Conservation (phyloP, 306 rosid species). For the Alnus rubra region DNA sequence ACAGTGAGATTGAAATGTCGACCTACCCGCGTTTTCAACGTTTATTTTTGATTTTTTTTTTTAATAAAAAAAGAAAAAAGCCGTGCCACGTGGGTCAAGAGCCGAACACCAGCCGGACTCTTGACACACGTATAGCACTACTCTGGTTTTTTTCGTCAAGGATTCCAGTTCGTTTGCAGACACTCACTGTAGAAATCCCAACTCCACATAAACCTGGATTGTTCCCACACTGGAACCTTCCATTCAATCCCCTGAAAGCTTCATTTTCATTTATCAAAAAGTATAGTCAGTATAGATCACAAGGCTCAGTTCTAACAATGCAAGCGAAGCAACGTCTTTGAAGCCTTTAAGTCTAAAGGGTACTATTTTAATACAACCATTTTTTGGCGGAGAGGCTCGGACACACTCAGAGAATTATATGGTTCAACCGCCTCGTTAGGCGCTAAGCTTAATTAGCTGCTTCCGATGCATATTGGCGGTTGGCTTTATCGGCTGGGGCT, state of each 20-base stretch:
- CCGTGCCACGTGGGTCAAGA: no score
- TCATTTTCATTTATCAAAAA: slow-evolving; percentile 34
- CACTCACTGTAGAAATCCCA: slow-evolving; percentile 58
- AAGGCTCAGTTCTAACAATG: slow-evolving; percentile 22
- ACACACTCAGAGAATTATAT: slow-evolving; percentile 61
- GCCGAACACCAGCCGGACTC: no score
- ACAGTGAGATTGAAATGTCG: no score
- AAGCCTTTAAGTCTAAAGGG: slow-evolving; percentile 56
- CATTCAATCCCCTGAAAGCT: slow-evolving; percentile 64
- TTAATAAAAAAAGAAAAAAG: no score
- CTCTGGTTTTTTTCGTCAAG: no score
- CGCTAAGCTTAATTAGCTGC: slow-evolving; percentile 52
- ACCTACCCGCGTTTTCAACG: no score
- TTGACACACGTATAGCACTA: no score
- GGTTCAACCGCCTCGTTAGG: slow-evolving; percentile 43
- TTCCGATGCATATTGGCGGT: slow-evolving; percentile 76
- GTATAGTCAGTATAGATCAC: slow-evolving; percentile 28
- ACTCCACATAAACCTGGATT: slow-evolving; percentile 70
- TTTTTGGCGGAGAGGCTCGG: slow-evolving; percentile 75
- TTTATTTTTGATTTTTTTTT: no score
- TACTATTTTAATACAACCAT: slow-evolving; percentile 63
- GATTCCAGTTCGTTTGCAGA: slow-evolving; percentile 30
- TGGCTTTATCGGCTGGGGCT: slow-evolving; percentile 63
- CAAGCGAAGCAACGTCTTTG: slow-evolving; percentile 19
- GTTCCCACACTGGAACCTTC: slow-evolving; percentile 69